Conservation (phyloP, 2,329 filamentous ascomycete species). For the Xylariaceae sp. region DNA sequence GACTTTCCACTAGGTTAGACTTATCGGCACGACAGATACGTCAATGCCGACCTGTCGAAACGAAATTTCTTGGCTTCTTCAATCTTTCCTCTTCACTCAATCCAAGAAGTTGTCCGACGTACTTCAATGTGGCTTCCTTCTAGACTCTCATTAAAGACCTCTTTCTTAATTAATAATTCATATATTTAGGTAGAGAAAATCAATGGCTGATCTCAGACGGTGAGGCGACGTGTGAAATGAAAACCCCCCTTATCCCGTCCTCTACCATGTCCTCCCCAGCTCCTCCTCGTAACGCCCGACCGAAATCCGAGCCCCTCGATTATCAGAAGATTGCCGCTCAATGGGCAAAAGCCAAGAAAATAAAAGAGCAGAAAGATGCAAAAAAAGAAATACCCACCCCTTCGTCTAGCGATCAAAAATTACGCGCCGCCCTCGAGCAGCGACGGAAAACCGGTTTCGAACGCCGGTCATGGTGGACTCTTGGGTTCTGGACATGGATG, state of each 20-base stretch:
- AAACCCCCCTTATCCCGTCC: slow-evolving; percentile 6
- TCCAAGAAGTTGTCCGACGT: too few relatives aligned
- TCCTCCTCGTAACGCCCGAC: slow-evolving; percentile 23
- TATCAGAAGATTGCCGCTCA: slow-evolving; percentile 52
- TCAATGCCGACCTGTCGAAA: too few relatives aligned
- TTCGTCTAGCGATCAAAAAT: slow-evolving; percentile 39
- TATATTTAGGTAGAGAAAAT: slow-evolving; percentile 11
- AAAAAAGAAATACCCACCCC: slow-evolving; percentile 30
- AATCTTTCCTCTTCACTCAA: neutral
- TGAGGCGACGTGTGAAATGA: slow-evolving; percentile 8
- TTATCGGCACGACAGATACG: too few relatives aligned
- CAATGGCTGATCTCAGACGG: slow-evolving; percentile 22
- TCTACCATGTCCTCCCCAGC: slow-evolving; percentile 12
- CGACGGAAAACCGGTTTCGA: slow-evolving; percentile 48
- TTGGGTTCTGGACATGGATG: slow-evolving; percentile 67
- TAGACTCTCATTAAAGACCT: neutral
- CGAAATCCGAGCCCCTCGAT: slow-evolving; percentile 35
- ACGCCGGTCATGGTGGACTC: slow-evolving; percentile 52
- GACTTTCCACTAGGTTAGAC: too few relatives aligned
- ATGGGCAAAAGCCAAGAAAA: slow-evolving; percentile 50
- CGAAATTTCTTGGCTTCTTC: neutral
- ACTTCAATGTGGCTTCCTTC: slow-evolving; percentile 3
- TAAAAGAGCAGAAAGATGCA: slow-evolving; percentile 42
- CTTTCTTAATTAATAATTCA: slow-evolving; percentile 1
- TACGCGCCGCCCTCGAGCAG: slow-evolving; percentile 45